Percentiles rank a stretch among this genome's conserved stretches.
phyloP scores from a whole-genome alignment of 2,329 filamentous ascomycete genomes.

The Xylaria sp. region DNA sequence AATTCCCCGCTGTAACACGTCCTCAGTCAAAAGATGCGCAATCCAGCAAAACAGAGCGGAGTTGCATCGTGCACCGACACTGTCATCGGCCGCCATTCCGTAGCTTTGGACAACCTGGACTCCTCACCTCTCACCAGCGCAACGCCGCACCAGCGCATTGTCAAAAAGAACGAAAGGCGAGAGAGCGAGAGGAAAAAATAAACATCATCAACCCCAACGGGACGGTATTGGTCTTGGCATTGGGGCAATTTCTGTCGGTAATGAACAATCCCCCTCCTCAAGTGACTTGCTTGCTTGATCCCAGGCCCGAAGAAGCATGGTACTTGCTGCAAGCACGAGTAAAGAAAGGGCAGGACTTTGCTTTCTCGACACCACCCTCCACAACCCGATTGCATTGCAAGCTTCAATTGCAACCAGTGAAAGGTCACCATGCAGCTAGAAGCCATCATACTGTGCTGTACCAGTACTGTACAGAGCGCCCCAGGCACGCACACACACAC shows the following conservation, averaged over 20 bases:
- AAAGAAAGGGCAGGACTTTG: conserved; percentile 19
- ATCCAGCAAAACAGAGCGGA: conserved; percentile 8
- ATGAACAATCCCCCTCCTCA: conserved; percentile 9
- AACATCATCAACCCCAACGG: conserved; percentile 26
- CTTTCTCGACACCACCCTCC: conserved; percentile 19
- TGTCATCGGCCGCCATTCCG: conserved; percentile 33
- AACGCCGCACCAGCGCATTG: background rate
- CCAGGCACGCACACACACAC: background rate
- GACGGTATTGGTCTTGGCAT: conserved; percentile 34
- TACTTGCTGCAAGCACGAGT: conserved; percentile 29
- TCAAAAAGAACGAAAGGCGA: background rate
- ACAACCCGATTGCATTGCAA: conserved; percentile 20
- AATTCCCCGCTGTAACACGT: conserved; percentile 5
- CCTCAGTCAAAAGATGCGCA: conserved; percentile 4
- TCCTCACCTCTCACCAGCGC: conserved; percentile 15
- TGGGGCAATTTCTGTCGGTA: conserved; percentile 25
- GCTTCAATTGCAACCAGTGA: conserved; percentile 22
- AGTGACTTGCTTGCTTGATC: conserved; percentile 8
- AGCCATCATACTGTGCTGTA: background rate
- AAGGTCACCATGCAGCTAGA: conserved; percentile 17
- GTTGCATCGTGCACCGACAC: conserved; percentile 23
- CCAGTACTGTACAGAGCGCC: background rate
- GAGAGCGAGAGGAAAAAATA: background rate
- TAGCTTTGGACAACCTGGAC: conserved; percentile 23
- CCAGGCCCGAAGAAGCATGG: conserved; percentile 31